Percentiles rank a stretch among this genome's conserved stretches.
phyloP scores from a whole-genome alignment of 441 rosid species.

The Pelargonium citronellum region DNA sequence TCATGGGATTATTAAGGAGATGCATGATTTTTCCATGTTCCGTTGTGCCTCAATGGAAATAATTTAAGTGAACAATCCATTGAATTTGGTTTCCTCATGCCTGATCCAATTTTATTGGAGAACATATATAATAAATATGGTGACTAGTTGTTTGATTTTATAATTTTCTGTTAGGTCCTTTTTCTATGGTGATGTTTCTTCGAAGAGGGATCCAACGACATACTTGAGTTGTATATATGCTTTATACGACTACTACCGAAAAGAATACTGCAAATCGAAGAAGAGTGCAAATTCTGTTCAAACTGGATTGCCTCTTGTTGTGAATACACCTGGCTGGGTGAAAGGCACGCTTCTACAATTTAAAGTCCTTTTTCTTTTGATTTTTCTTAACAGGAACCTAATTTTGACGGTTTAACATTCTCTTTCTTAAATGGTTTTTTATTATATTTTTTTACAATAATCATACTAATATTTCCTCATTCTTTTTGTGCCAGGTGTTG shows the following conservation, averaged over 20 bases:
- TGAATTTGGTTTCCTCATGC: conserved; percentile 2
- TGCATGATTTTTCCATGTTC: not conserved
- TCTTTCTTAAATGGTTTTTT: not conserved
- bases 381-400: too few species aligned
- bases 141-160: not conserved
- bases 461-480: conserved; percentile 3
- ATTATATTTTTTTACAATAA: not conserved
- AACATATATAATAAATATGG: not conserved
- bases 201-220: conserved; percentile 73
- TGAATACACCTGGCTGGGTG: conserved; percentile 96
- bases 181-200: conserved; percentile 83
- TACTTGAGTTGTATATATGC: conserved; percentile 58
- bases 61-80: too few species aligned
- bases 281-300: conserved; percentile 30
- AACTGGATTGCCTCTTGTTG: conserved; percentile 63
- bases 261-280: conserved; percentile 33
- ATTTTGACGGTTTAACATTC: not conserved
- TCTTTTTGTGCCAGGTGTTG: conserved; percentile 48
- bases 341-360: conserved; percentile 47
- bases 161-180: conserved; percentile 45
- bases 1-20: too few species aligned
- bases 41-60: not conserved
- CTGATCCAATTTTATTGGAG: not conserved
- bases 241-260: conserved; percentile 52
- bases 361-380: conserved; percentile 13